Evolutionary conservation across 1,284 basidiomycete species (phyloP).

Genomic region (Irpex rosettiformis): DNA sequence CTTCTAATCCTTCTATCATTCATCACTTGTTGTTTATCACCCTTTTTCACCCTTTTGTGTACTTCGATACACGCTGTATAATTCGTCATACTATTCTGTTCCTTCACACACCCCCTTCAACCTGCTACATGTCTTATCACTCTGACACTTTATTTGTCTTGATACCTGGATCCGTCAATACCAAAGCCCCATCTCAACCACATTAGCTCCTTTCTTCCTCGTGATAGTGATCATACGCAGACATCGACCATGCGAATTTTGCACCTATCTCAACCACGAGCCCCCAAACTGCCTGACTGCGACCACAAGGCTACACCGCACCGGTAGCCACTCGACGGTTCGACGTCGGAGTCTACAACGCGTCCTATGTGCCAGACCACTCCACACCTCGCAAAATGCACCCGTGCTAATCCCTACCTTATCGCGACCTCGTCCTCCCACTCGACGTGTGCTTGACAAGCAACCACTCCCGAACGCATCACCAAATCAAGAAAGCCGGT

Average conservation of each 20-base stretch:
- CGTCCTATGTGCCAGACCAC: too few relatives aligned
- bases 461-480: slow-evolving; percentile 2
- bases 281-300: too few relatives aligned
- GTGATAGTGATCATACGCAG: background rate
- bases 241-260: background rate
- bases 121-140: too few relatives aligned
- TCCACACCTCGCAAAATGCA: too few relatives aligned
- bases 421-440: background rate
- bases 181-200: background rate
- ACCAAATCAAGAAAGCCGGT: slow-evolving; percentile 4
- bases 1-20: slow-evolving; percentile 2
- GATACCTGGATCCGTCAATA: slow-evolving; percentile 2
- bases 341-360: too few relatives aligned
- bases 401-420: background rate
- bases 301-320: too few relatives aligned
- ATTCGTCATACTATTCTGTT: too few relatives aligned
- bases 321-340: too few relatives aligned
- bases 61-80: background rate
- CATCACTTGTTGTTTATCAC: background rate
- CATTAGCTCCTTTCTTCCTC: slow-evolving; percentile 3
- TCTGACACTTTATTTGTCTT: too few relatives aligned
- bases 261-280: too few relatives aligned
- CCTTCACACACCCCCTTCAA: too few relatives aligned
- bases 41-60: background rate
- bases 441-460: slow-evolving; percentile 3